A percentile compares a stretch with the other conserved stretches of the same genome.
Conservation (phyloP, 2,329 filamentous ascomycete genomes). For the Alternaria angustiovoidea region DNA sequence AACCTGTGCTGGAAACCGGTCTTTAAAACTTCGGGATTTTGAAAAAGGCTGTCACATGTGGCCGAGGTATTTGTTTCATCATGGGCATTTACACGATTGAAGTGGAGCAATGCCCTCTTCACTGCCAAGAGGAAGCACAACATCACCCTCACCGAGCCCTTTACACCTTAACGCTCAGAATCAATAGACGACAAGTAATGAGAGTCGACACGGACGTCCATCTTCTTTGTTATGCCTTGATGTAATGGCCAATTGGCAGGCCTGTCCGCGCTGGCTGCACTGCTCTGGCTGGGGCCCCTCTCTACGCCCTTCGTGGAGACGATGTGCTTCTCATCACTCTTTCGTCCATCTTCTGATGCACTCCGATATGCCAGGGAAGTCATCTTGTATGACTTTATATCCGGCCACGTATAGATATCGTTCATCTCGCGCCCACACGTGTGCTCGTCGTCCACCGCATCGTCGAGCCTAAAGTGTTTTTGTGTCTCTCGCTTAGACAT, state of each 20-base stretch:
- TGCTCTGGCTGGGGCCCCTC: neutral
- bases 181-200: neutral
- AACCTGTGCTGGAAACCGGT: neutral
- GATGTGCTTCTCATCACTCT: neutral
- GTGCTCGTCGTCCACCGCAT: neutral
- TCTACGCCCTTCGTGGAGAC: neutral
- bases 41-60: neutral
- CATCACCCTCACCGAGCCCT: neutral
- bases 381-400: neutral
- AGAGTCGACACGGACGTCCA: conserved; percentile 1
- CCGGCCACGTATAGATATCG: neutral
- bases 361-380: neutral
- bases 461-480: neutral
- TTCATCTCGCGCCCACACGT: neutral
- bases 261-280: neutral
- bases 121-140: neutral
- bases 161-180: neutral
- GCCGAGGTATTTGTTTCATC: neutral
- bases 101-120: neutral
- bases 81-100: neutral
- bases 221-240: conserved; percentile 4
- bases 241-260: neutral
- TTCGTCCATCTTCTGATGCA: neutral
- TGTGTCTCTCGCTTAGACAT: neutral
- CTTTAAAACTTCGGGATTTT: neutral